phyloP scores from a whole-genome alignment of 306 rosid species.

The Citrullus colocynthis region DNA sequence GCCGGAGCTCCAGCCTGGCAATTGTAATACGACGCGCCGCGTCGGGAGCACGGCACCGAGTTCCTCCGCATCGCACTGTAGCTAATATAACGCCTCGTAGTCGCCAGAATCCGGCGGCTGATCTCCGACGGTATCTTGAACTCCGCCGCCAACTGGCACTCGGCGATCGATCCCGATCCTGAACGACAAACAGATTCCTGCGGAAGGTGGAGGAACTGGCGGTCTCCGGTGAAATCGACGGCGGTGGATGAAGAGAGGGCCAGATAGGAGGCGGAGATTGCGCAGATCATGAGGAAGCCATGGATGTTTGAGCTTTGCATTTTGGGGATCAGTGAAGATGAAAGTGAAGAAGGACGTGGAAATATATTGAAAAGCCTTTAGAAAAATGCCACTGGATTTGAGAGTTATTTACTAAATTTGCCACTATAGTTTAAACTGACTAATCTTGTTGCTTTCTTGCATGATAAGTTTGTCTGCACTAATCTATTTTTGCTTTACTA shows the following conservation, averaged over 20 bases:
- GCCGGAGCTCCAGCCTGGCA: slow-evolving; percentile 89
- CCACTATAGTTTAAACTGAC: slow-evolving; percentile 22
- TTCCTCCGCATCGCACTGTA: too few relatives aligned
- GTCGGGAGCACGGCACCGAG: slow-evolving; percentile 9
- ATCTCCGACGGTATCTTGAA: slow-evolving; percentile 22
- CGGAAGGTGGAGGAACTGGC: slow-evolving; percentile 20
- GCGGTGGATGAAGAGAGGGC: slow-evolving; percentile 17
- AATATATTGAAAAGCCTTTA: slow-evolving; percentile 8
- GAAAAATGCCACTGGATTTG: slow-evolving; percentile 19
- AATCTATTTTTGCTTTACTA: too few relatives aligned
- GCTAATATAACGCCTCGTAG: too few relatives aligned
- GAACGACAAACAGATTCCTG: slow-evolving; percentile 26
- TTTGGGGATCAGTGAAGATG: neutral
- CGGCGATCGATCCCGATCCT: slow-evolving; percentile 20
- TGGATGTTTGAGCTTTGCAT: slow-evolving; percentile 31
- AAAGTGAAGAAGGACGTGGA: neutral
- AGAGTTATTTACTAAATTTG: slow-evolving; percentile 20
- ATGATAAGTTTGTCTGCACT: neutral
- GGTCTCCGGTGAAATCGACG: neutral
- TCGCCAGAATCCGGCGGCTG: too few relatives aligned
- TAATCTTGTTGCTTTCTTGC: neutral
- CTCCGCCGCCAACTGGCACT: slow-evolving; percentile 36
- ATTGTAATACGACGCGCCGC: slow-evolving; percentile 94
- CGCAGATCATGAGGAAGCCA: slow-evolving; percentile 16
- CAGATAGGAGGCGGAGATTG: slow-evolving; percentile 49